These are phyloP conservation scores for Xylariaceae sp. DNA, from an alignment of 2,329 filamentous ascomycete genomes.

Conservation along the genomic window DNA sequence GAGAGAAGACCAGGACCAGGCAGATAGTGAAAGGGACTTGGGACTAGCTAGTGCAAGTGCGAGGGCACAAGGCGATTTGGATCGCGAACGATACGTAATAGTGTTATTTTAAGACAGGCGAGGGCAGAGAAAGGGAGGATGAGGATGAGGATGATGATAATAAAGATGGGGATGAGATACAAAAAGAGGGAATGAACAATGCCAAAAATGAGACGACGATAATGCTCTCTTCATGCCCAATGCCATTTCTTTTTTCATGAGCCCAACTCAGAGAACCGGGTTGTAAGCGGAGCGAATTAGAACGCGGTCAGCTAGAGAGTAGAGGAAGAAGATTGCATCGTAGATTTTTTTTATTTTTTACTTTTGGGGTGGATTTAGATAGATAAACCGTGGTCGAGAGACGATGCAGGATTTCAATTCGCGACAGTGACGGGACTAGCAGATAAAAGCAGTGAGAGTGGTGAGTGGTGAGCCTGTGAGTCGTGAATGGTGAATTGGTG, in stretches of 20 bases:
- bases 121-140: not conserved
- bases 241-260: constrained; percentile 12
- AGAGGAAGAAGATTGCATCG: not conserved
- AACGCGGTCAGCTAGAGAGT: constrained; percentile 3
- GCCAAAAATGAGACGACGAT: constrained; percentile 2
- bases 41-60: not conserved
- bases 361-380: not conserved
- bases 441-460: too few relatives aligned
- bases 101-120: not conserved
- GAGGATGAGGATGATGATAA: not conserved
- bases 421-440: not conserved
- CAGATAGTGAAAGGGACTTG: too few relatives aligned
- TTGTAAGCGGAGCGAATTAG: constrained; percentile 16
- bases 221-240: constrained; percentile 17
- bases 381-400: not conserved
- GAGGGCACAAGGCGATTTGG: not conserved
- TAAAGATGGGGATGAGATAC: not conserved
- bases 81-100: not conserved
- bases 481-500: too few relatives aligned
- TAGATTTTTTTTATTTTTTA: not conserved
- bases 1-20: too few relatives aligned
- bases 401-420: not conserved
- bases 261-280: constrained; percentile 9
- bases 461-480: too few relatives aligned
- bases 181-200: not conserved